Evolutionary conservation across 345 rosid genomes (phyloP), one percentile per base, ranked within the genome.

Genomic region (Salix viminalis): DNA sequence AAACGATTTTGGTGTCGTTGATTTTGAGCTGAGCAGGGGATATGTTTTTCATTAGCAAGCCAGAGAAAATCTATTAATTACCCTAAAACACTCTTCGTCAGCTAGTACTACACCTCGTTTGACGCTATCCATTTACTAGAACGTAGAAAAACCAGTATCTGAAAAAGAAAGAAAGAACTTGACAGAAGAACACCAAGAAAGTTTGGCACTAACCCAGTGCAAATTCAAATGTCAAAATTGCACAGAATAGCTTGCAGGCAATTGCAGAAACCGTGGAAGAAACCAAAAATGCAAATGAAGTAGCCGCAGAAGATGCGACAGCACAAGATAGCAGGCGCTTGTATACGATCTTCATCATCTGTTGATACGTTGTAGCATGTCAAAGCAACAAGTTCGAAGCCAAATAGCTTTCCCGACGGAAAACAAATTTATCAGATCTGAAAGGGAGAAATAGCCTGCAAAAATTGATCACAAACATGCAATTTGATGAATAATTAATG

Each of bases 141-240:
- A 42, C 46, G 46, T 42, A 42, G 12, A 42, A 46, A 56, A 10
- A 23, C 13, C 62, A n/a, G 10, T n/a, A 58, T 58, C 13, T 73
- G 10, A 41, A 37, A 12, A 2, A 10, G 14, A 2, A 39, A 54
- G 69, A 7, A 54, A 30, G 37, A 9, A 7, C 8, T 11, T 24
- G 24, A 44, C 1, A 8, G 54, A 54, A 54, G 10, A 7, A 9
- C 5, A 18, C 44, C 6, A 12, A 46, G 60, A 30, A 30, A 61
- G n/a, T n/a, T 1, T 58, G 2, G 39, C 21, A 82, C 76, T 28
- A 62, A 85, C 86, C 85, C 23, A 77, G 32, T 11, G 84, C 86
- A 34, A 85, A 83, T 42, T 81, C 39, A 39, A 72, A 66, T 7
- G 71, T 44, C 5, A 73, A 72, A 78, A 75, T 12, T 18, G 80